phyloP scores from a whole-genome alignment of 2,329 filamentous ascomycete genomes.

The Beauveria brongniartii region DNA sequence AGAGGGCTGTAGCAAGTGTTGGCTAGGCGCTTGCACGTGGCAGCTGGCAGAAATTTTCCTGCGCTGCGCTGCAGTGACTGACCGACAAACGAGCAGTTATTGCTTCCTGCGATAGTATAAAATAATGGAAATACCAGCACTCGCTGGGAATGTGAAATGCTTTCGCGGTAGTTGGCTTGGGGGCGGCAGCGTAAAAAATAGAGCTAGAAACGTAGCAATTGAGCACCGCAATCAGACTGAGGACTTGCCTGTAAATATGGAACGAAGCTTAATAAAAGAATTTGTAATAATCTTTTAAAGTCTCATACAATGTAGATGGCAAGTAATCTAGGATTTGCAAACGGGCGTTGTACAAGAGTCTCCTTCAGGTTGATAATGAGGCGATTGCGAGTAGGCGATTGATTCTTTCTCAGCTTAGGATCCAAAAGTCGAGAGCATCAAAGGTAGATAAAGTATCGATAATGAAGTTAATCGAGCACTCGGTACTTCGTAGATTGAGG shows the following conservation, averaged over 20 bases:
- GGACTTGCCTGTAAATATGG: background rate
- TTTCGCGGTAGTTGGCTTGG: background rate
- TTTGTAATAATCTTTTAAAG: background rate
- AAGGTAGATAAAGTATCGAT: background rate
- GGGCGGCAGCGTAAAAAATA: too few species aligned
- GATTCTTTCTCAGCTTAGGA: background rate
- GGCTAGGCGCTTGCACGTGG: background rate
- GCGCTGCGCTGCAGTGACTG: background rate
- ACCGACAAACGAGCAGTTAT: background rate
- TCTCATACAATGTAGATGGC: background rate
- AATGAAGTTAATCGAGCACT: too few species aligned
- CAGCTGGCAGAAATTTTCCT: constrained; percentile 1
- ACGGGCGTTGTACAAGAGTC: background rate
- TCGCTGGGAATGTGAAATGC: background rate
- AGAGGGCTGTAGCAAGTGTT: background rate
- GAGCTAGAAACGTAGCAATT: background rate
- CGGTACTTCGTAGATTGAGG: background rate
- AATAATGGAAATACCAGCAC: background rate
- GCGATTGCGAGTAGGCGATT: background rate
- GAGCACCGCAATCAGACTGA: background rate
- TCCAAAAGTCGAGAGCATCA: background rate
- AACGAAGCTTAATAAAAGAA: background rate
- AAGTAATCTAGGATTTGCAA: background rate
- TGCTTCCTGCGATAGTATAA: background rate
- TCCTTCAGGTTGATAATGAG: background rate